phyloP scores from a whole-genome alignment of 257 asterid genomes.

The Petunia axillaris region DNA sequence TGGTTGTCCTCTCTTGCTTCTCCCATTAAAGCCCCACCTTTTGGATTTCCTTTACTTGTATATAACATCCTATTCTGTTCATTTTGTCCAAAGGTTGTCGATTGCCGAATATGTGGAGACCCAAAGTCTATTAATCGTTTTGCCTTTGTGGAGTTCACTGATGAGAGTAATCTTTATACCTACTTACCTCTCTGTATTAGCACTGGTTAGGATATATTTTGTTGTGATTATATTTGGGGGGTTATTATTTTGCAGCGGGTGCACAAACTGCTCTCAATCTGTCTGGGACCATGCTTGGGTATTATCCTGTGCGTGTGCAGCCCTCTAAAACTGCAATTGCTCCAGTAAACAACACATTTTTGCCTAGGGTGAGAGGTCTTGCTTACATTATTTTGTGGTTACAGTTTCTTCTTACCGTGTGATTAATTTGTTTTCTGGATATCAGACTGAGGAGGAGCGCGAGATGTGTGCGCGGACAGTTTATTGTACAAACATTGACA shows the following conservation, averaged over 20 bases:
- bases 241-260: conserved; percentile 41
- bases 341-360: conserved; percentile 63
- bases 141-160: conserved; percentile 69
- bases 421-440: not conserved
- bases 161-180: conserved; percentile 41
- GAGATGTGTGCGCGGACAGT: conserved; percentile 72
- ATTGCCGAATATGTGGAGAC: conserved; percentile 67
- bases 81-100: conserved; percentile 51
- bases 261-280: conserved; percentile 55
- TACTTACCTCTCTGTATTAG: too few relatives aligned
- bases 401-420: too few relatives aligned
- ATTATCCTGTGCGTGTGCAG: conserved; percentile 59
- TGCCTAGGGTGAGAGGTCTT: conserved; percentile 55
- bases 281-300: conserved; percentile 67
- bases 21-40: too few relatives aligned
- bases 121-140: conserved; percentile 70
- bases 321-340: conserved; percentile 75
- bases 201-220: too few relatives aligned
- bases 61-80: not conserved
- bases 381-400: too few relatives aligned
- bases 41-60: too few relatives aligned
- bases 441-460: conserved; percentile 61
- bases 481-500: conserved; percentile 65
- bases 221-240: too few relatives aligned
- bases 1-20: conserved; percentile 20